phyloP scores from a whole-genome alignment of 768 basidiomycete genomes.

The Phaffia tasmanica region DNA sequence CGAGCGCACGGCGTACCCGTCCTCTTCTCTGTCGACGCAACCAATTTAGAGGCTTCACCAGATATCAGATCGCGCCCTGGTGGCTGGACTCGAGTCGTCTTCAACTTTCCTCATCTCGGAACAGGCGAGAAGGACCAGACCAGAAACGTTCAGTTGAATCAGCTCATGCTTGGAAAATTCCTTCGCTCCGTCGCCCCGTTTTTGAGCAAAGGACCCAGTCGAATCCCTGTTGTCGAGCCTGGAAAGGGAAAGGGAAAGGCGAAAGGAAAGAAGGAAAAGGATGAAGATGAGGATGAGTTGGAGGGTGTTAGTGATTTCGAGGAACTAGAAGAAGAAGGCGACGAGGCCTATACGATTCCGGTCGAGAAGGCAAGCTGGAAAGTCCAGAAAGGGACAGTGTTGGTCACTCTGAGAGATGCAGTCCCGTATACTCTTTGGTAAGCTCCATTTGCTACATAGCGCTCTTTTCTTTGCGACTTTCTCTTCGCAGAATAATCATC shows the following conservation, averaged over 20 bases:
- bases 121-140: conserved; percentile 83
- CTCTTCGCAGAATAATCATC: not conserved
- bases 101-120: conserved; percentile 98
- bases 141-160: conserved; percentile 82
- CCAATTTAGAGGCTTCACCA: conserved; percentile 52
- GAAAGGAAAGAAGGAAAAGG: conserved; percentile 12
- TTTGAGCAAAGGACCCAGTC: conserved; percentile 47
- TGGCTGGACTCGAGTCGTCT: conserved; percentile 67
- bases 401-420: conserved; percentile 78
- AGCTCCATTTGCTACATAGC: conserved; percentile 30
- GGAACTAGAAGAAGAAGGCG: conserved; percentile 8
- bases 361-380: conserved; percentile 1
- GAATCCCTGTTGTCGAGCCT: conserved; percentile 41
- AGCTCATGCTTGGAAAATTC: conserved; percentile 68
- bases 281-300: conserved; percentile 28
- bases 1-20: conserved; percentile 55
- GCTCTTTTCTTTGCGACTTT: conserved; percentile 35
- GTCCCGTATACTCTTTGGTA: conserved; percentile 75
- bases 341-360: conserved; percentile 3
- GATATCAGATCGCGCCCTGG: conserved; percentile 43
- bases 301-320: conserved; percentile 26
- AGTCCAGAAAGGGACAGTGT: conserved; percentile 28
- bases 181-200: conserved; percentile 58
- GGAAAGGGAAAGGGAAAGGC: conserved; percentile 25
- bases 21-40: conserved; percentile 76